These are phyloP conservation scores for Chenopodium formosanum DNA, from an alignment of 148 eudicot genomes.

Conservation along the genomic window DNA sequence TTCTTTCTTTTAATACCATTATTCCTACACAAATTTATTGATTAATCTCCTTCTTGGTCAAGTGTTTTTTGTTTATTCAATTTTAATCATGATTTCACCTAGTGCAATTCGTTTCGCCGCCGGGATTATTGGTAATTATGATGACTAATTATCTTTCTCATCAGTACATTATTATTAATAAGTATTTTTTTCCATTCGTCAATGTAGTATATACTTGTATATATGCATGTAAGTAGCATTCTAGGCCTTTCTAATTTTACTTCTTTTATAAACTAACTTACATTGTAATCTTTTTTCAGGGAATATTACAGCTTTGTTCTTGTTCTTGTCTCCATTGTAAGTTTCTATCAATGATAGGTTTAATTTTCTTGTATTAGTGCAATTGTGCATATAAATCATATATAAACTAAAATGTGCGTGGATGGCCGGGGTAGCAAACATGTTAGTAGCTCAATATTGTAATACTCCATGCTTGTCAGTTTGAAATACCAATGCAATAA, in stretches of 20 bases:
- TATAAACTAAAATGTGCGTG: not conserved
- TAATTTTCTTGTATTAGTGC: not conserved
- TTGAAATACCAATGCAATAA: no score
- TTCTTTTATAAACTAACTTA: not conserved
- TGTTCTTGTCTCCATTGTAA: constrained; percentile 69
- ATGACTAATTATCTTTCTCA: not conserved
- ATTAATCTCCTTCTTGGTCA: not conserved
- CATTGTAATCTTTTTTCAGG: constrained; percentile 41
- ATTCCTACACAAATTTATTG: not conserved
- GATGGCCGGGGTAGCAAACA: no score
- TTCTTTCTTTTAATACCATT: not conserved
- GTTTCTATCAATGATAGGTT: constrained; percentile 9
- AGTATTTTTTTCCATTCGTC: no score
- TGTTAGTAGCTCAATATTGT: no score
- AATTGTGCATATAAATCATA: not conserved
- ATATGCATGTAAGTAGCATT: not conserved
- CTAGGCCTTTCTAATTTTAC: not conserved
- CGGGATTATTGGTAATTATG: constrained; percentile 41
- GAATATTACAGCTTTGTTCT: constrained; percentile 53
- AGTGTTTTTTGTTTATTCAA: not conserved
- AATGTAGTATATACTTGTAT: no score
- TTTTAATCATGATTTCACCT: constrained; percentile 31
- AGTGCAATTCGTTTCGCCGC: constrained; percentile 38
- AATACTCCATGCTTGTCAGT: no score
- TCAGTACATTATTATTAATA: not conserved